Percentiles rank a stretch among this genome's conserved stretches.
These are phyloP conservation scores for Apiospora phragmitis DNA, from an alignment of 2,329 filamentous ascomycete species.

Conservation along the genomic window DNA sequence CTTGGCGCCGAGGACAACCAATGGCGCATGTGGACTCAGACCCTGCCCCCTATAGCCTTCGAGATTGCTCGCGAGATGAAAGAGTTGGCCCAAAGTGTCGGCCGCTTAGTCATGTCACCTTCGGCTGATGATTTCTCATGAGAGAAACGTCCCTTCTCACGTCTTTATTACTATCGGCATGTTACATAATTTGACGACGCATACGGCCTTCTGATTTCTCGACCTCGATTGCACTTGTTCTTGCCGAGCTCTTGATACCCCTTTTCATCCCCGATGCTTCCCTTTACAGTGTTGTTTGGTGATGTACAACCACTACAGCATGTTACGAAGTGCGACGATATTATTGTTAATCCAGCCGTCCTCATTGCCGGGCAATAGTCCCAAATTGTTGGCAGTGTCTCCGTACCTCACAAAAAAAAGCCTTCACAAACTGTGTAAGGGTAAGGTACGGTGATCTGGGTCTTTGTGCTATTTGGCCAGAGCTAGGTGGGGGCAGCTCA, in stretches of 20 bases:
- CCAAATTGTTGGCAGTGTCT: not conserved
- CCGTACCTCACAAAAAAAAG: not conserved
- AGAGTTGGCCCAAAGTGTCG: constrained; percentile 60
- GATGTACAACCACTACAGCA: not conserved
- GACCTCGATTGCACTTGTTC: constrained; percentile 6
- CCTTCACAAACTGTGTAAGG: not conserved
- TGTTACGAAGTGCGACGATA: not conserved
- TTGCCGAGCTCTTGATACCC: constrained; percentile 12
- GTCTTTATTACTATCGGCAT: constrained; percentile 1
- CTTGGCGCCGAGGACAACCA: constrained; percentile 53
- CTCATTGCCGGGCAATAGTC: too few relatives aligned
- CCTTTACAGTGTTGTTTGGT: not conserved
- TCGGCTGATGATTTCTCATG: constrained; percentile 49
- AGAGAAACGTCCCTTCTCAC: constrained; percentile 15
- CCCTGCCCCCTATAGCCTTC: constrained; percentile 81
- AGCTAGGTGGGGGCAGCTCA: not conserved
- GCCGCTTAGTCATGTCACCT: constrained; percentile 36
- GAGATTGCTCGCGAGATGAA: constrained; percentile 82
- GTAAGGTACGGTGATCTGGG: not conserved
- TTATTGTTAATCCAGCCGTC: not conserved
- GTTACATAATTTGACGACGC: constrained; percentile 10
- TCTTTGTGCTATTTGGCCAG: not conserved
- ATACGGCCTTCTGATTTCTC: constrained; percentile 9
- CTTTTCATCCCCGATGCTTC: not conserved
- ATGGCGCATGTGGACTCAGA: constrained; percentile 67